These are phyloP conservation scores for Neonectria hederae DNA, from an alignment of 2,329 filamentous ascomycete genomes.

Conservation along the genomic window DNA sequence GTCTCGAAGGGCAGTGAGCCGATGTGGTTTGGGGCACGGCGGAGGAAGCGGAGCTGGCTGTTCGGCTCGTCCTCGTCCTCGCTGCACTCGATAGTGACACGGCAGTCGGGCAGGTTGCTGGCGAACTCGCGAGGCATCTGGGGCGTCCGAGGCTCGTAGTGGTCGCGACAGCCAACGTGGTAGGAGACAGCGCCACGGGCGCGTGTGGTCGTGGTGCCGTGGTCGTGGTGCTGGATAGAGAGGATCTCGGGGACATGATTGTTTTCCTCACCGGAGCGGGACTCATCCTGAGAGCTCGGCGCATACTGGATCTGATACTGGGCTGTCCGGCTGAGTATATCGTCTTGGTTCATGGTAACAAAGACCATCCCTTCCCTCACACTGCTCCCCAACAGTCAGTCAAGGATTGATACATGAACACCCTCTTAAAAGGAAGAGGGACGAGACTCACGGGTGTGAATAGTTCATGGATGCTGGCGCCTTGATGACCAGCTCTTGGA, in stretches of 20 bases:
- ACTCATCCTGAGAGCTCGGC: conserved; percentile 32
- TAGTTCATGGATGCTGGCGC: conserved; percentile 79
- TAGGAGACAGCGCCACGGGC: conserved; percentile 56
- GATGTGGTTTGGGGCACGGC: conserved; percentile 61
- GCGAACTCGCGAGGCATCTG: conserved; percentile 68
- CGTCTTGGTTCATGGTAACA: conserved; percentile 83
- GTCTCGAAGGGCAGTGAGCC: conserved; percentile 65
- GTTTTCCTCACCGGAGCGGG: conserved; percentile 32
- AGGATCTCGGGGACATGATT: conserved; percentile 52
- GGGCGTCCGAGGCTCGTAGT: conserved; percentile 58
- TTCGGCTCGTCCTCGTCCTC: conserved; percentile 64
- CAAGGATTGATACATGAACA: conserved; percentile 17
- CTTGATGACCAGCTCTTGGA: conserved; percentile 89
- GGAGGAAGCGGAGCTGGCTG: conserved; percentile 38
- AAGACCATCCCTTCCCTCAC: conserved; percentile 94
- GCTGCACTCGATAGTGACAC: conserved; percentile 67
- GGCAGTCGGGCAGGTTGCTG: conserved; percentile 58
- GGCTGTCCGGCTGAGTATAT: conserved; percentile 76
- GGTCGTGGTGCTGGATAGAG: conserved; percentile 63
- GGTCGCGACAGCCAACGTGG: conserved; percentile 48
- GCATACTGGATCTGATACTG: conserved; percentile 78
- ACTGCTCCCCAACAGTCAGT: conserved; percentile 54
- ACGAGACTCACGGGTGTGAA: conserved; percentile 79
- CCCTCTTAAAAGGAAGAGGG: conserved; percentile 13
- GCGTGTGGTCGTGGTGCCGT: conserved; percentile 59